Base-by-base conservation (phyloP, 257 asterid genomes). In the Gentiana dahurica region DNA sequence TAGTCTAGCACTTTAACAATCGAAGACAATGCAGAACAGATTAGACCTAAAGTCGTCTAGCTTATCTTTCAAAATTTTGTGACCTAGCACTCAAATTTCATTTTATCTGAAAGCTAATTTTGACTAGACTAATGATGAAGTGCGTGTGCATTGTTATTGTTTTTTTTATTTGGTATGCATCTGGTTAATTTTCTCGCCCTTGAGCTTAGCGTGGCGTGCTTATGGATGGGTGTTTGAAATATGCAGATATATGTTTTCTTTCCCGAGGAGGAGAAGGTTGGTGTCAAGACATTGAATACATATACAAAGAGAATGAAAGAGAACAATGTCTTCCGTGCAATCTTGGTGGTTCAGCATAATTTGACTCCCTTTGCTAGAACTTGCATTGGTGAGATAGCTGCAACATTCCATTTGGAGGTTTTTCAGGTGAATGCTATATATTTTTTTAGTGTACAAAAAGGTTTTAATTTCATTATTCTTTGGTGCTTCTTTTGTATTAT, bases 351-450 rank as follows among this genome's bases (percentile, higher is more conserved):
- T 58, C 95, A 89, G 73, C 85, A 80, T 77, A 86, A 74, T 60
- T 60, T 90, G 72, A 89, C 96, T 32, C 79, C 94, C 1, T 73
- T 71, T 69, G 95, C 95, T 15, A 63, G 71, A 61, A 67, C 81
- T 24, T 79, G 92, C 65, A 66, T 85, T 5, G 64, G 73, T 76
- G 97, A 89, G 70, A 76, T 81, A 65, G 86, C 97, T 5, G 34
- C 92, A 34, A 89, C 83, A 65, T 83, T 85, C 58, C 91, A 81
- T 67, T 69, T 89, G 76, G 97, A 89, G 75, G 86, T 77, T 71
- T 89, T 89, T 53, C 94, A 83, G 95, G 97, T 87, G 46, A 34
- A 8, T 34, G 11, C n/a, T 52, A 3, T 39, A 15, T 38, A 37
- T 38, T 41, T 6, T 12, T 34, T 38, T 37, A 48, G 8, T 56